Evolutionary conservation across 2,329 filamentous ascomycete species (phyloP), one percentile per base, ranked within the genome.

Genomic region (Calonectria hawksworthii): DNA sequence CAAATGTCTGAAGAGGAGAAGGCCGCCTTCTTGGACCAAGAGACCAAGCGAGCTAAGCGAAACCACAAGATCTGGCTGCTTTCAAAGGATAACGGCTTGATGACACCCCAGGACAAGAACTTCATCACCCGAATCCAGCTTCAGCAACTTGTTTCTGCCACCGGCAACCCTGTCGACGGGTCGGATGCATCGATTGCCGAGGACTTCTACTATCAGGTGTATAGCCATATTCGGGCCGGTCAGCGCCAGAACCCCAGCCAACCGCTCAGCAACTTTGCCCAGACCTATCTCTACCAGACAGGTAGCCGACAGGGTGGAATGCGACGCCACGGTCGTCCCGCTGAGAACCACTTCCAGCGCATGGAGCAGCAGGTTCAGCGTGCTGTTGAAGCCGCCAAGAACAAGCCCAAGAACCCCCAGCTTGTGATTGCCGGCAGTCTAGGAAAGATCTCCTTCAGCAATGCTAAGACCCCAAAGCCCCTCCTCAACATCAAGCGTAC

Each of bases 311-410:
- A 96, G 78, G 94, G 94, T 70, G 92, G 91, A 52, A 91, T 92
- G 82, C 90, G 96, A 76, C 92, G 96, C 77, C 93, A 97, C 79
- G 92, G 93, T 75, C 92, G 95, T 74, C 95, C 94, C 54, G 96
- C 95, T 23, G 97, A 99, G 84, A 99, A 98, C 83, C 97, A 99
- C 83, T 95, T 99, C 87, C 97, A 99, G 84, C 94, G 97, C 70
- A 99, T 99, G 97, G 96, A 99, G 85, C 97, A 99, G 85, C 97
- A 99, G 85, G 98, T 99, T 16, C 96, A 98, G 84, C 93, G 97
- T 72, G 97, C 97, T 30, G 97, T 99, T 0, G 97, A 99, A 83
- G 97, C 97, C 1, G 97, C 97, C 68, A 99, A 99, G 88, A 95
- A 96, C 74, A 96, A 98, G 85, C 97, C 97, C 16, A 99, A 99